Conservation (phyloP, 345 rosid genomes). For the Hypericum perforatum region DNA sequence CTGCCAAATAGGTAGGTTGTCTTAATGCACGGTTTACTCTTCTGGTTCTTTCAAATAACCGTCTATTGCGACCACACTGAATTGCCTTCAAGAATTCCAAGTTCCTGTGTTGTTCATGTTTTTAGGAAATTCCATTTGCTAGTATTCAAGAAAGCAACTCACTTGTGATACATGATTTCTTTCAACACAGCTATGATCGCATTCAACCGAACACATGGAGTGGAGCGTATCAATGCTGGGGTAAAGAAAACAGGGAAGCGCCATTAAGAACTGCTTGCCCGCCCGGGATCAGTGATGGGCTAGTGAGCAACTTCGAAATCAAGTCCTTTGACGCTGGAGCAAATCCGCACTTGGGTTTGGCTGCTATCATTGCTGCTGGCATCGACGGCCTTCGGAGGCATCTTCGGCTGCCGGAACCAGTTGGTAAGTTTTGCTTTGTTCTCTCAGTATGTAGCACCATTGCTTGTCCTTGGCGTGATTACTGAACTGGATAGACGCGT, state of each 20-base stretch:
- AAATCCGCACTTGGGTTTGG: constrained; percentile 77
- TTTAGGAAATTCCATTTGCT: background rate
- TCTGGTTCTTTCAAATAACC: background rate
- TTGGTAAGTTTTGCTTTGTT: constrained; percentile 34
- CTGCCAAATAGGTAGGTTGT: constrained; percentile 70
- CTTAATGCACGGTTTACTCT: background rate
- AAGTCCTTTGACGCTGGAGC: constrained; percentile 87
- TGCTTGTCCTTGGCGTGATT: background rate
- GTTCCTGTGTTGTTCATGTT: background rate
- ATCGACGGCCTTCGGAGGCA: constrained; percentile 77
- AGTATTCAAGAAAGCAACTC: background rate
- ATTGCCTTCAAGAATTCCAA: no score
- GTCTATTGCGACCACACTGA: no score
- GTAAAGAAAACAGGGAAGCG: constrained; percentile 90
- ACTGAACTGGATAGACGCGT: no score
- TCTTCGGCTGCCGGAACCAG: constrained; percentile 62
- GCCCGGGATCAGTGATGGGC: constrained; percentile 61
- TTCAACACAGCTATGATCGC: constrained; percentile 64
- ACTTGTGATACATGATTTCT: background rate
- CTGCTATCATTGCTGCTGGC: constrained; percentile 71
- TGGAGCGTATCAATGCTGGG: constrained; percentile 99
- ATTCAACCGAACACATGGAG: constrained; percentile 91
- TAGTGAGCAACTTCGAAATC: constrained; percentile 89
- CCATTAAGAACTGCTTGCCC: constrained; percentile 85
- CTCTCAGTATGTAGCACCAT: background rate